Evolutionary conservation across 1,284 basidiomycete species (phyloP).

Genomic region (Papiliotrema laurentii): DNA sequence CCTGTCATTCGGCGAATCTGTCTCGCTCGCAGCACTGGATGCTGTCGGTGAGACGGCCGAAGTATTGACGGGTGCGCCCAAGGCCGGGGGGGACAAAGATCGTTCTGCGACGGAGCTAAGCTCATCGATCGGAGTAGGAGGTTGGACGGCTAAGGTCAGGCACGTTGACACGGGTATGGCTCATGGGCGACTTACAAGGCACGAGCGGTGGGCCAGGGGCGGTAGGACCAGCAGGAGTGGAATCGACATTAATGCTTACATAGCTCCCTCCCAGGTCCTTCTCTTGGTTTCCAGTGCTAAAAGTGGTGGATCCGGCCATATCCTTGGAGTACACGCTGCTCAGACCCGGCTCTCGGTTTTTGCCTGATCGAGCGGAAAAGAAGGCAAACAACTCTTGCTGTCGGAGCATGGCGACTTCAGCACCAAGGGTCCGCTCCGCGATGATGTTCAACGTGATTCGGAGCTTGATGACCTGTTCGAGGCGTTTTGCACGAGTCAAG

Average conservation of each 20-base stretch:
- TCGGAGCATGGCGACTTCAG: conserved; percentile 73
- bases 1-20: not conserved
- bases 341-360: conserved; percentile 10
- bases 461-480: conserved; percentile 76
- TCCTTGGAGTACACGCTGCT: conserved; percentile 10
- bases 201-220: not conserved
- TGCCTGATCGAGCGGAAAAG: conserved; percentile 51
- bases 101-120: not conserved
- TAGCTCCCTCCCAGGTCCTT: conserved; percentile 31
- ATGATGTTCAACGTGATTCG: conserved; percentile 82
- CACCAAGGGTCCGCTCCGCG: conserved; percentile 77
- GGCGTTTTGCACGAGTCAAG: conserved; percentile 58
- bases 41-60: not conserved
- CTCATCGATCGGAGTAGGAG: conserved; percentile 4
- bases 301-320: conserved; percentile 10
- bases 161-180: not conserved
- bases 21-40: not conserved
- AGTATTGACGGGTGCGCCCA: not conserved
- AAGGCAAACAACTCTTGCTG: conserved; percentile 85
- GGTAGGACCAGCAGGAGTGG: conserved; percentile 1
- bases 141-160: not conserved
- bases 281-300: conserved; percentile 7
- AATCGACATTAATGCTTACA: conserved; percentile 14
- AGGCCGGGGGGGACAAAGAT: not conserved
- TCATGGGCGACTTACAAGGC: not conserved